Conservation (phyloP, 2,329 filamentous ascomycete genomes). For the Dactylellina haptotyla region DNA sequence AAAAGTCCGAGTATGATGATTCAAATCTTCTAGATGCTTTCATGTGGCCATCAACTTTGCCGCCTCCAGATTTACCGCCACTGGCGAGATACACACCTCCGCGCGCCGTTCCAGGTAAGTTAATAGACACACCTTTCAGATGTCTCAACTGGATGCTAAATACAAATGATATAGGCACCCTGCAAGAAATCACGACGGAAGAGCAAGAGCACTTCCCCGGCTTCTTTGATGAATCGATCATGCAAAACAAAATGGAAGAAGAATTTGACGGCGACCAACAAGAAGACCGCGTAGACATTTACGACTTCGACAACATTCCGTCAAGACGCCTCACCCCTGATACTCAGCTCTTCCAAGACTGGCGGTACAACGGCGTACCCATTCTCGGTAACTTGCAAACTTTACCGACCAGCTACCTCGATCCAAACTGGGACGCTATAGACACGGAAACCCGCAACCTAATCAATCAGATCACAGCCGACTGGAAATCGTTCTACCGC, state of each 20-base stretch:
- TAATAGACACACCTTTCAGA: not conserved
- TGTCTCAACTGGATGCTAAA: not conserved
- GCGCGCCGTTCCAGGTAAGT: not conserved
- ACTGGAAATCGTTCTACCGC: constrained; percentile 11
- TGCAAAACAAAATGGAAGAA: constrained; percentile 5
- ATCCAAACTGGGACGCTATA: constrained; percentile 20
- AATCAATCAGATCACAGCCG: not conserved
- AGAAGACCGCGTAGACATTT: not conserved
- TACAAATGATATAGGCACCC: constrained; percentile 1
- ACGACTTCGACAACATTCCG: not conserved
- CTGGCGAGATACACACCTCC: not conserved
- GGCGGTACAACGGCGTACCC: not conserved
- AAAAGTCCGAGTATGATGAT: not conserved
- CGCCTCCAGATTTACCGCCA: not conserved
- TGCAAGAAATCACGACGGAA: constrained; percentile 8
- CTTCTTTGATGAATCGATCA: not conserved
- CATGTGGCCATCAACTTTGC: not conserved
- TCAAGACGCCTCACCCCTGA: not conserved
- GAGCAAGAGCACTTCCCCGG: constrained; percentile 19
- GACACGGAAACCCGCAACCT: not conserved
- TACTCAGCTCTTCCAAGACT: not conserved
- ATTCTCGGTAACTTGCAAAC: constrained; percentile 27
- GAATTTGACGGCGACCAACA: constrained; percentile 2
- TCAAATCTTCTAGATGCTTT: not conserved
- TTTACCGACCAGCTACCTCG: constrained; percentile 4